Percentiles rank a stretch among this genome's conserved stretches.
Conservation (phyloP, 2,329 filamentous ascomycete genomes). For the Volutella citrinella region DNA sequence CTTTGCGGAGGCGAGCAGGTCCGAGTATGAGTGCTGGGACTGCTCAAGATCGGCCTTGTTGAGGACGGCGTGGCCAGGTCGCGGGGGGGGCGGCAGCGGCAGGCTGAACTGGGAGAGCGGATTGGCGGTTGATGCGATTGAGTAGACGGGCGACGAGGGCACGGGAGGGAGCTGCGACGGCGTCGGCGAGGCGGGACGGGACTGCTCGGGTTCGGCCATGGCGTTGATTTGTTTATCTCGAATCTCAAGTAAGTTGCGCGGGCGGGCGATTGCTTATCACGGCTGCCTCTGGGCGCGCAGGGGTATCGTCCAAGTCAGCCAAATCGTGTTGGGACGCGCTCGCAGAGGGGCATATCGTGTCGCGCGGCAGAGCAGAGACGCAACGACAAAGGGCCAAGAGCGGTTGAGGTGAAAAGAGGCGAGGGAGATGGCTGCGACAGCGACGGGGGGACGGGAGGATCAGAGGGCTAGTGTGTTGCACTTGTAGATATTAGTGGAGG, state of each 20-base stretch:
- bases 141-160: constrained; percentile 62
- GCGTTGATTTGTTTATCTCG: constrained; percentile 15
- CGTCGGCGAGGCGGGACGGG: constrained; percentile 45
- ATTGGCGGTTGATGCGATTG: constrained; percentile 61
- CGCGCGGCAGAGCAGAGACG: no score
- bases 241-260: constrained; percentile 10
- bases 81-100: constrained; percentile 58
- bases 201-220: constrained; percentile 32
- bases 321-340: no score
- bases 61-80: constrained; percentile 56
- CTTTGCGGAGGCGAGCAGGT: constrained; percentile 61
- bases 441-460: no score
- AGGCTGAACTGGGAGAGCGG: constrained; percentile 57
- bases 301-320: no score
- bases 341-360: constrained; percentile 12
- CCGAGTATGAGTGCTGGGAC: constrained; percentile 61
- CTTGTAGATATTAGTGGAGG: no score
- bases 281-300: constrained; percentile 1
- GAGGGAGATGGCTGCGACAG: no score
- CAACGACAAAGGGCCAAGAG: no score
- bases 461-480: no score
- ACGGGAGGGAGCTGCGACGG: constrained; percentile 57
- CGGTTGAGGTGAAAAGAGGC: no score
- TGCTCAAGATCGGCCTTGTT: constrained; percentile 61
- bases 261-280: constrained; percentile 7